These are phyloP conservation scores for Candida palmyrensis DNA, from an alignment of 805 yeast genomes.

Conservation along the genomic window DNA sequence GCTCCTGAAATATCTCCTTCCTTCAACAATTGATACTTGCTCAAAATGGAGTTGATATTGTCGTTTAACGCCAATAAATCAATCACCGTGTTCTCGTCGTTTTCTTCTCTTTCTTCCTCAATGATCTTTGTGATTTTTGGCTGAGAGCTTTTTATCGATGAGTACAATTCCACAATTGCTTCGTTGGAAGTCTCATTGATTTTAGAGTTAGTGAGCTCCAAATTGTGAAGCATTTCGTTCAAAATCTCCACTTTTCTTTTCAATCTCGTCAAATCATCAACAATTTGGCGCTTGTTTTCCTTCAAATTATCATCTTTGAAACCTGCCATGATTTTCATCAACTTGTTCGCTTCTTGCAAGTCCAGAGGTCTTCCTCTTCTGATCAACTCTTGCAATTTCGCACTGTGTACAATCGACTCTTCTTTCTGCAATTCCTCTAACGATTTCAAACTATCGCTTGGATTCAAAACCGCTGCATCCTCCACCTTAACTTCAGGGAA, in stretches of 20 bases:
- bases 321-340: constrained; percentile 98
- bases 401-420: constrained; percentile 88
- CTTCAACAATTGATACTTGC: constrained; percentile 61
- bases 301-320: constrained; percentile 77
- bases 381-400: constrained; percentile 91
- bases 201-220: constrained; percentile 34
- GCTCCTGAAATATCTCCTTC: constrained; percentile 60
- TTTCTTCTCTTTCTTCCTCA: constrained; percentile 73
- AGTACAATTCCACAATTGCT: constrained; percentile 71
- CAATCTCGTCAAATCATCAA: constrained; percentile 78
- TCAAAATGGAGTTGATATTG: constrained; percentile 61
- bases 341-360: constrained; percentile 89
- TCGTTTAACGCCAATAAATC: constrained; percentile 70
- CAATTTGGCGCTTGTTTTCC: constrained; percentile 72
- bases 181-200: constrained; percentile 48
- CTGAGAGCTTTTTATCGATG: constrained; percentile 74
- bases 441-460: constrained; percentile 80
- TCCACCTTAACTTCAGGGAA: constrained; percentile 90
- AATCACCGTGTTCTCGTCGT: constrained; percentile 45
- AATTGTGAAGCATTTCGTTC: constrained; percentile 72
- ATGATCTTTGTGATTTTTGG: constrained; percentile 83
- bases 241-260: constrained; percentile 82
- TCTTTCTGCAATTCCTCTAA: constrained; percentile 89
- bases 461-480: constrained; percentile 85
- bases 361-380: constrained; percentile 95